Base-by-base conservation (phyloP, 192 early-diverging fungal species). In the Coemansia sp. region DNA sequence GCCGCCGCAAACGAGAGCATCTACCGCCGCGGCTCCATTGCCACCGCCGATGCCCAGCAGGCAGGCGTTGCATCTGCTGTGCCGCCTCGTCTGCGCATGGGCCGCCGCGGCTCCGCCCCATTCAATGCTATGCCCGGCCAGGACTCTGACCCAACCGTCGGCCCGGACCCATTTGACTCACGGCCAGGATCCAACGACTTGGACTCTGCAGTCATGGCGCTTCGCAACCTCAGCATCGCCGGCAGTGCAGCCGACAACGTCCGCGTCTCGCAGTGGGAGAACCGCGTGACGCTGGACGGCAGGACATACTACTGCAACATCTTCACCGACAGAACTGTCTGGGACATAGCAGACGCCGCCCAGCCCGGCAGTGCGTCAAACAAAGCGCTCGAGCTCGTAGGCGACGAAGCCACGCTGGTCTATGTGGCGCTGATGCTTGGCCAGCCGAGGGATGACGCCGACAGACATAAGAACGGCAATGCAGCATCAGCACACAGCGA, bases 301-400 rank as follows among this genome's bases (percentile, higher is more conserved):
- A 70, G 84, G 16, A 66, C 69, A 15, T 91, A 88, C 68, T 90
- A 77, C 65, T 89, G 86, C 82, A 88, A 91, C 74, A 84, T 86
- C 65, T 74, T 89, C 23, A 89, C 89, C 10, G 88, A 91, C 68
- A 77, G 82, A 58, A 88, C 84, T 6, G 77, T 70, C 33, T 91
- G 88, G 88, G 62, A 31, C 28, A 59, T 88, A 13, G 66, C 81
- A 1, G 72, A 76, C 49, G 81, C 74, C 8, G 48, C 43, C 9
- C 45, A 42, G 9, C 23, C 37, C 21, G 28, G 31, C 53, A 58
- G 53, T 58, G 16, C 55, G 7, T 57, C 55, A 18, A 57, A 21
- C 23, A 40, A 40, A 45, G 59, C 62, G 45, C 75, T 87, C 55
- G 75, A 85, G 60, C 75, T 77, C 16, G 68, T 81, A 18, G 78